Evolutionary conservation across 179 eudicot genomes (phyloP).

Genomic region (Beta corolliflora): DNA sequence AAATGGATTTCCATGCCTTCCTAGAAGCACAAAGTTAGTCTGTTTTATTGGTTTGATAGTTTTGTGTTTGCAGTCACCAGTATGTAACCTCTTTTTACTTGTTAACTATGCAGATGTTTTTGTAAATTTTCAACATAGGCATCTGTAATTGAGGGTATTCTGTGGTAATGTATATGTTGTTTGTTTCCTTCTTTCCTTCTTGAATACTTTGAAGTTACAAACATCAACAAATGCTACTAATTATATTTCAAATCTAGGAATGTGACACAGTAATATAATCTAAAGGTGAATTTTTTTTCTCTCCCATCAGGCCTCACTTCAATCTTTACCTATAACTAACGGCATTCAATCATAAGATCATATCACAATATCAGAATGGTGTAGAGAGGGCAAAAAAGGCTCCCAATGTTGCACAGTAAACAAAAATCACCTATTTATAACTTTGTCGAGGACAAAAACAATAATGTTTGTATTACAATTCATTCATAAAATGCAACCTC

Average conservation of each 20-base stretch:
- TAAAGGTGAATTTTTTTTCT: background rate
- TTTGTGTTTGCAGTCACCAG: background rate
- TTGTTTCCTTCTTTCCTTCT: too few relatives aligned
- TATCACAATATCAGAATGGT: background rate
- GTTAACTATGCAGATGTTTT: background rate
- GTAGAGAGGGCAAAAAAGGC: background rate
- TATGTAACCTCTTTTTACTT: background rate
- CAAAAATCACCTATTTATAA: constrained; percentile 3
- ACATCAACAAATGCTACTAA: too few relatives aligned
- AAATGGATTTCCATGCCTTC: constrained; percentile 59
- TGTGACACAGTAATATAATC: too few relatives aligned
- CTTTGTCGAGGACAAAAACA: background rate
- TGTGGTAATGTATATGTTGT: background rate
- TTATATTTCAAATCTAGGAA: too few relatives aligned
- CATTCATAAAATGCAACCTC: constrained; percentile 8
- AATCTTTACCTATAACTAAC: too few relatives aligned
- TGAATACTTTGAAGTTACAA: too few relatives aligned
- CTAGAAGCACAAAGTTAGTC: constrained; percentile 57
- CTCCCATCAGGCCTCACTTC: background rate
- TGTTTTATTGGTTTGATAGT: background rate
- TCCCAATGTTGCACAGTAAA: background rate
- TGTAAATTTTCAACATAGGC: constrained; percentile 10
- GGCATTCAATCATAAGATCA: background rate
- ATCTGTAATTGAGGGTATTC: background rate
- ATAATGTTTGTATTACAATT: constrained; percentile 1